Evolutionary conservation across 495 filamentous ascomycete species (phyloP), one percentile per base, ranked within the genome.

Genomic region (Chaetomium fimeti): DNA sequence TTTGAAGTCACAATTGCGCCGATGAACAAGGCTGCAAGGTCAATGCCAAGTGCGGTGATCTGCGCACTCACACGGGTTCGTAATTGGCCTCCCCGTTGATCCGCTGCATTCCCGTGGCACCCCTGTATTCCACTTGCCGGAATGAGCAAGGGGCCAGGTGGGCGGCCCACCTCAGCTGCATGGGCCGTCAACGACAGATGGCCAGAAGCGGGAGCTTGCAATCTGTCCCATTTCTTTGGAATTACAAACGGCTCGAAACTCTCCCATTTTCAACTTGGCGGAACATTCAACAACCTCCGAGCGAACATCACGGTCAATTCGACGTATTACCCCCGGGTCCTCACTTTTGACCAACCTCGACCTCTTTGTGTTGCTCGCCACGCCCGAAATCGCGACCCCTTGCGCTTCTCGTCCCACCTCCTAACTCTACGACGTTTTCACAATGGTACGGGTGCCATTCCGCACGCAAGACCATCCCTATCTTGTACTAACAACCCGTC

Each of bases 211-310:
- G 13, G 32, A 40, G 59, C 43, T 54, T 73, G 68, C 72, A 74
- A 74, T 70, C 69, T 74, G 72, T 69, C 72, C 72, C 68, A 64
- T 66, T 60, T 40, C 61, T 18, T 28, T 20, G 40, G 25, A 58
- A 57, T 55, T 53, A 48, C 32, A 4, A 20, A 15, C 9, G 27
- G 7, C 29, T 32, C 7, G 8, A 11, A 36, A 36, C 53, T 38
- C 36, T 56, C 63, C 16, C 32, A 24, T 18, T 47, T 13, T 13
- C n/a, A 53, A 22, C 32, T 36, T 36, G 32, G 12, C 32, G 32
- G 12, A 36, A 9, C 32, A 36, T 36, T 9, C 57, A 29, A 15
- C 24, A 32, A 32, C 7, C 40, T 22, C 27, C 25, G 13, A 60
- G 2, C 9, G 36, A 42, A 40, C 28, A 18, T 16, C n/a, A 5